Evolutionary conservation across 2,329 filamentous ascomycete species (phyloP).

Genomic region (Claviceps cyperi): DNA sequence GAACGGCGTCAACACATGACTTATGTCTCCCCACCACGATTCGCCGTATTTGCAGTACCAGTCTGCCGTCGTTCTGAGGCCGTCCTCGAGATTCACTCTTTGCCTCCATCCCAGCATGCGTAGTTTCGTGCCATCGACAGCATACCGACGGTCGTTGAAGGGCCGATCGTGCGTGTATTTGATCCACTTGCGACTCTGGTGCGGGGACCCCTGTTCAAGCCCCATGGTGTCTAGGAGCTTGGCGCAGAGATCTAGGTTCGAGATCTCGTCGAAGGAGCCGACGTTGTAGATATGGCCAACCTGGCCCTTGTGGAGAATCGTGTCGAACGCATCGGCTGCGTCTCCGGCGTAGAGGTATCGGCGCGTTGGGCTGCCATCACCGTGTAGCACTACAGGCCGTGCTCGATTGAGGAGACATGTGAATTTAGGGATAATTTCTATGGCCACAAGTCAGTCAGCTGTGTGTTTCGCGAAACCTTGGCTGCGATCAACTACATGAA

Average conservation of each 20-base stretch:
- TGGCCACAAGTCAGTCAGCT: not conserved
- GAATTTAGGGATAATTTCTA: slow-evolving; percentile 77
- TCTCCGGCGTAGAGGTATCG: slow-evolving; percentile 69
- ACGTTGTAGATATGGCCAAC: slow-evolving; percentile 73
- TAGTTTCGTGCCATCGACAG: slow-evolving; percentile 56
- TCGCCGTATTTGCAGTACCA: slow-evolving; percentile 57
- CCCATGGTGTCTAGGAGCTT: slow-evolving; percentile 50
- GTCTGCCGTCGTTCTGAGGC: slow-evolving; percentile 48
- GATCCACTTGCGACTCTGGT: slow-evolving; percentile 49
- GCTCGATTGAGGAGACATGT: slow-evolving; percentile 53
- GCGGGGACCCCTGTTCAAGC: slow-evolving; percentile 33
- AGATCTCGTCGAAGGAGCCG: slow-evolving; percentile 62
- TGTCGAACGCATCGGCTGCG: slow-evolving; percentile 70
- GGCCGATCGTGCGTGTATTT: slow-evolving; percentile 65
- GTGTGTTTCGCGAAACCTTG: not conserved
- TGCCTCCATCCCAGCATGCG: slow-evolving; percentile 54
- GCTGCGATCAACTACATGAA: no score
- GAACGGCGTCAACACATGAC: slow-evolving; percentile 53
- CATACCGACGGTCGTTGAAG: slow-evolving; percentile 63
- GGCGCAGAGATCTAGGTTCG: slow-evolving; percentile 54
- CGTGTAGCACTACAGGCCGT: slow-evolving; percentile 58
- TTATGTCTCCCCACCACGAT: slow-evolving; percentile 60
- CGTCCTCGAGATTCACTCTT: slow-evolving; percentile 48
- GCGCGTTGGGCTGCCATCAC: slow-evolving; percentile 59
- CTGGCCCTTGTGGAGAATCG: slow-evolving; percentile 63